These are phyloP conservation scores for Irpex lacteus DNA, from an alignment of 1,284 basidiomycete species.

Conservation along the genomic window DNA sequence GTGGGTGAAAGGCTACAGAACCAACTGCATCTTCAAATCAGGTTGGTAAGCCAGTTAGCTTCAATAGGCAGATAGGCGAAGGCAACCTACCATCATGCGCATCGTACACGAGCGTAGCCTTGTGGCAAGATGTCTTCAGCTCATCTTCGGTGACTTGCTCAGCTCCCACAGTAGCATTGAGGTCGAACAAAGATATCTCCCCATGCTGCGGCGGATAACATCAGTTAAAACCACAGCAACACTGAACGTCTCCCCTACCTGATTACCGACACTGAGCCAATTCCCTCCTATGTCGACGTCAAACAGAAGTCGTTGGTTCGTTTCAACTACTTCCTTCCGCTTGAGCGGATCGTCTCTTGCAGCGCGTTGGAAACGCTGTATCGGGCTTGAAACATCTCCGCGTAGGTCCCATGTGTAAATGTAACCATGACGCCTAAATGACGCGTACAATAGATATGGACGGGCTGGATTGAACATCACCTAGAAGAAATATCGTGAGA, in stretches of 20 bases:
- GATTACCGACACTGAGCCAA: slow-evolving; percentile 69
- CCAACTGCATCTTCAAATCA: slow-evolving; percentile 7
- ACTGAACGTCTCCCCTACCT: slow-evolving; percentile 47
- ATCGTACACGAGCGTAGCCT: slow-evolving; percentile 29
- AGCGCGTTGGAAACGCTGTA: slow-evolving; percentile 37
- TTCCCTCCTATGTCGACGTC: slow-evolving; percentile 74
- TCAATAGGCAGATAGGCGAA: not conserved
- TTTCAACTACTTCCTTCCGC: slow-evolving; percentile 27
- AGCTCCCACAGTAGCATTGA: slow-evolving; percentile 21
- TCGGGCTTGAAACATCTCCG: slow-evolving; percentile 49
- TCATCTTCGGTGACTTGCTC: not conserved
- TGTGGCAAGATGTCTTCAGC: no score
- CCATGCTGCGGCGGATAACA: no score
- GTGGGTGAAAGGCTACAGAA: slow-evolving; percentile 9
- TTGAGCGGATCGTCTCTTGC: not conserved
- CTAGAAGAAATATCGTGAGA: slow-evolving; percentile 36
- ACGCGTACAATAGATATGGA: slow-evolving; percentile 74
- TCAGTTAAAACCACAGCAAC: no score
- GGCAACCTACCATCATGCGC: slow-evolving; percentile 44
- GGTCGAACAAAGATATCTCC: slow-evolving; percentile 43
- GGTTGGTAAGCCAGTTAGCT: not conserved
- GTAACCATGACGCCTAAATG: slow-evolving; percentile 64
- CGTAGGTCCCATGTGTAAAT: slow-evolving; percentile 83
- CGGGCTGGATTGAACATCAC: slow-evolving; percentile 75
- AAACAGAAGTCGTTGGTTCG: slow-evolving; percentile 79